Evolutionary conservation across 306 rosid species (phyloP).

Genomic region (Rosa multiflora): DNA sequence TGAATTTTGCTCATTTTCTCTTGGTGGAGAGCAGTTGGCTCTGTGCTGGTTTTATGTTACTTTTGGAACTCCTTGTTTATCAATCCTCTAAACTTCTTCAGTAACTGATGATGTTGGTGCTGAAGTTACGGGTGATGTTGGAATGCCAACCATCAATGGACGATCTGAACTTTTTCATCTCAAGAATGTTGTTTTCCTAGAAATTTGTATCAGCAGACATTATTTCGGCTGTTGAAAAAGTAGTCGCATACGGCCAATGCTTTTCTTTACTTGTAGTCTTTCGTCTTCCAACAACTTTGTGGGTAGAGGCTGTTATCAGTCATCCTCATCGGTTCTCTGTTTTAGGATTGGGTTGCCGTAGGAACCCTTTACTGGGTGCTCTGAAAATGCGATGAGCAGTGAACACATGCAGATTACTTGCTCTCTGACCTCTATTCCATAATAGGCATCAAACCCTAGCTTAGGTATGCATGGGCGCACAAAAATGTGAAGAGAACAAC

Average conservation of each 20-base stretch:
- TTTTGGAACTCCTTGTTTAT: slow-evolving; percentile 9
- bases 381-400: too few species aligned
- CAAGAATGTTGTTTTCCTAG: background rate
- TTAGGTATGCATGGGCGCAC: too few species aligned
- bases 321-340: background rate
- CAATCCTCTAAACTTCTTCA: background rate
- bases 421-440: too few species aligned
- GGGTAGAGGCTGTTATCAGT: background rate
- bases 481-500: too few species aligned
- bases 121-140: slow-evolving; percentile 1
- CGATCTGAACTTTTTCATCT: background rate
- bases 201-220: background rate
- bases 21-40: slow-evolving; percentile 14
- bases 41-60: slow-evolving; percentile 19
- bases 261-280: background rate
- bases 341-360: too few species aligned
- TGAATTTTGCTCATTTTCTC: background rate
- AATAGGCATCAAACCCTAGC: too few species aligned
- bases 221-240: background rate
- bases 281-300: background rate
- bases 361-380: too few species aligned
- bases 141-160: slow-evolving; percentile 23
- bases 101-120: background rate
- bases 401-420: too few species aligned
- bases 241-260: background rate